Base-by-base conservation (phyloP, 2,329 filamentous ascomycete genomes). In the Apiospora malaysiana region DNA sequence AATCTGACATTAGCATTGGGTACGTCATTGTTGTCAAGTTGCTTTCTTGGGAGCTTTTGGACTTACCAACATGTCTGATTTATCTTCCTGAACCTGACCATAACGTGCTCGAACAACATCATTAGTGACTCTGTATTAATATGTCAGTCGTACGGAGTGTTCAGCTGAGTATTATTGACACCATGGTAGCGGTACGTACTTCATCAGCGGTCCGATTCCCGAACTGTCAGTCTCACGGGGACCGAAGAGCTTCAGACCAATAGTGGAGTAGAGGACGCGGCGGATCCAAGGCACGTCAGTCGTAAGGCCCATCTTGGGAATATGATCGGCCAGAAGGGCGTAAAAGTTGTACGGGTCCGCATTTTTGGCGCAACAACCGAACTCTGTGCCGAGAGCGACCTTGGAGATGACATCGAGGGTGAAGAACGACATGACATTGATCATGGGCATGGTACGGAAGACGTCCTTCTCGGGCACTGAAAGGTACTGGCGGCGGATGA, bases 351-450 rank as follows among this genome's bases (percentile, higher is more conserved):
- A 72, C 0, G 72, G 46, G 37, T 80, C 78, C 1, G 71, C 68
- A 51, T 78, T 76, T 0, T 71, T 71, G 14, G 73, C 69, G 0
- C 79, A 40, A 43, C 73, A 78, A 2, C 77, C 78, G 46, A 79
- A 75, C 2, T 73, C 70, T 25, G 75, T 65, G 14, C 78, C 76
- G n/a, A 76, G 76, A 0, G 77, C 71, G 18, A 79, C 67, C 5
- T 72, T 72, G 25, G 75, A 75, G 68, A 80, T 75, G 18, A 76
- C 75, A 69, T 79, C 78, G 12, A 80, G 46, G 43, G 73, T 73
- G 68, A 75, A 75, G 18, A 70, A 73, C 0, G 67, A 47, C 7
- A 71, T 27, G 0, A 73, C 49, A 23, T 66, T 32, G 8, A 68
- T 72, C 3, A 77, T 68, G 32, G 74, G 51, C 12, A 74, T 42